Evolutionary conservation across 140 eudicot species (phyloP), one percentile per base, ranked within the genome.

Genomic region (Bidens hawaiensis): DNA sequence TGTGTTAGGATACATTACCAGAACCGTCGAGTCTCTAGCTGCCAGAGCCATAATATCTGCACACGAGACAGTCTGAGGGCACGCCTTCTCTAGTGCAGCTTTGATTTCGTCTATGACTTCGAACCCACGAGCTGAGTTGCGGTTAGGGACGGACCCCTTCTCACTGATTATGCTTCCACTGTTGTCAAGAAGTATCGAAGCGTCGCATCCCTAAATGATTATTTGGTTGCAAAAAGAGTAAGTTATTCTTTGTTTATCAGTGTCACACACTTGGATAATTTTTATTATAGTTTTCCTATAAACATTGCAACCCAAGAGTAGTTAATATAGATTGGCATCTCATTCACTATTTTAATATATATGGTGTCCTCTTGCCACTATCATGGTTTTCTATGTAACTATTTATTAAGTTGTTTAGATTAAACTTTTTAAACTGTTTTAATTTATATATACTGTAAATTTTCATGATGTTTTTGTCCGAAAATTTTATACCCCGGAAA

Each of bases 111-210:
- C 48, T 3, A 41, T n/a, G 48, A 12, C 48, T 41, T 41, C 18
- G n/a, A 80, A 80, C 36, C 91, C 91, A 17, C 91, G 86, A 67
- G 72, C 80, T 2, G 90, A 83, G 50, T 83, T 77, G 56, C 75
- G 51, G 72, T 83, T 83, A 0, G 90, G 90, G 11, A 28, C 64
- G 3, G 60, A 54, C 2, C 60, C 60, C 60, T 54, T 54, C 40
- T 54, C 60, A 13, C 60, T 25, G 6, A 26, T 26, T n/a, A 36
- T 54, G 60, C 40, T 54, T 54, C 41, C 60, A 5, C 40, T 54
- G 23, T 26, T 26, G 22, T 54, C 38, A 2, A 54, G 60, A 26
- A 54, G 60, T 54, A 54, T 26, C 13, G 60, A 54, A 24, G 40
- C 60, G 27, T 54, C 60, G 2, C 60, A 54, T 8, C 60, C 60